Evolutionary conservation across 2,329 filamentous ascomycete species (phyloP).

Genomic region (Neurospora sp.): DNA sequence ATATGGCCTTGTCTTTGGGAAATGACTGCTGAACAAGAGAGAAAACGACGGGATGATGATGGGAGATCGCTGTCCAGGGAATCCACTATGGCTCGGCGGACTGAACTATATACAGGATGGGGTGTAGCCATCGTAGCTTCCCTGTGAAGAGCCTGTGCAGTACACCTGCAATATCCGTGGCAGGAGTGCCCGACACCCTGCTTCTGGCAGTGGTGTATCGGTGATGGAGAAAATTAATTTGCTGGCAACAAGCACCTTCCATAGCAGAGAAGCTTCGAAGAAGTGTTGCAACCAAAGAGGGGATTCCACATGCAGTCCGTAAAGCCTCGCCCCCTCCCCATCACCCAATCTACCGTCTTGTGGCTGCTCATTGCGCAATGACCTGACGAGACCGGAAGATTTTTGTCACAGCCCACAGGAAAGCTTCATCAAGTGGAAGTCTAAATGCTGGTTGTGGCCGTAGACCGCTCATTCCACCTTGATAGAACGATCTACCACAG

Average conservation of each 20-base stretch:
- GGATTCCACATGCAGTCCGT: background rate
- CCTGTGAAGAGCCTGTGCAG: background rate
- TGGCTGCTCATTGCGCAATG: background rate
- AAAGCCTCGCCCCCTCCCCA: background rate
- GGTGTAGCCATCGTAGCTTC: background rate
- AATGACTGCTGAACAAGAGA: no score
- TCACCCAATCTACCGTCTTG: background rate
- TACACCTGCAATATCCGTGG: background rate
- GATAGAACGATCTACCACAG: constrained; percentile 13
- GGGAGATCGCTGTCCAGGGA: background rate
- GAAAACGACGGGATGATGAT: no score
- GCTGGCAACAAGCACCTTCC: background rate
- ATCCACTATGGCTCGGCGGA: background rate
- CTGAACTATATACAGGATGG: background rate
- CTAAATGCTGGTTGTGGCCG: no score
- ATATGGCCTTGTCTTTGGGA: no score
- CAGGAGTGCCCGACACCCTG: background rate
- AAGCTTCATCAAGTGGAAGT: background rate
- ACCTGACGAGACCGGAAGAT: background rate
- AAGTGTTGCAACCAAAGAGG: background rate
- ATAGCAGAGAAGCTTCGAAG: background rate
- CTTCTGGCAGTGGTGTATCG: background rate
- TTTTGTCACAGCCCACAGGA: background rate
- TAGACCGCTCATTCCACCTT: constrained; percentile 29
- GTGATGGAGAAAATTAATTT: background rate